phyloP scores from a whole-genome alignment of 163 green algal genomes.

The Volvox carteri region DNA sequence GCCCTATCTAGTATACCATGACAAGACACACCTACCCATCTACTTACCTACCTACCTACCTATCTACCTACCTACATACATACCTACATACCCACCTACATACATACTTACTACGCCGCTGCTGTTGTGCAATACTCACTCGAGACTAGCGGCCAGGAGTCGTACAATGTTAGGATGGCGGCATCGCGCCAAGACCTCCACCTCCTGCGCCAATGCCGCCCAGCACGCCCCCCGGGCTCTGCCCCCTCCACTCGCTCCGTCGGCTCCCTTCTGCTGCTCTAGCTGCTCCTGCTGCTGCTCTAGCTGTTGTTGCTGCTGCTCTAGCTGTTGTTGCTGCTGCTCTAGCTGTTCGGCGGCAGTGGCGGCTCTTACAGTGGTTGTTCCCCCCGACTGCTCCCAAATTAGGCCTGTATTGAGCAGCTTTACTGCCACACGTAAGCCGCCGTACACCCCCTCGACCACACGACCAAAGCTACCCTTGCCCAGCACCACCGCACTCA shows the following conservation, averaged over 20 bases:
- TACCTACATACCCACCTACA: not conserved
- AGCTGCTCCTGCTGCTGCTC: not conserved
- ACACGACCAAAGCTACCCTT: not conserved
- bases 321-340: not conserved
- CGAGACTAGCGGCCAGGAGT: constrained; percentile 1
- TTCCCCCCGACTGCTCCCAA: not conserved
- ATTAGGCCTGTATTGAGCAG: not conserved
- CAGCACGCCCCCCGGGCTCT: not conserved
- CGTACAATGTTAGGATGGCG: not conserved
- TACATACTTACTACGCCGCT: not conserved
- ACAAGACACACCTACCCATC: not conserved
- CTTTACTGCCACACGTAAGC: not conserved
- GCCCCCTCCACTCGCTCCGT: not conserved
- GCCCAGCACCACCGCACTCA: not conserved
- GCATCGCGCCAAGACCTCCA: constrained; percentile 36
- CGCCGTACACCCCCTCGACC: not conserved
- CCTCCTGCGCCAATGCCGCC: constrained; percentile 1
- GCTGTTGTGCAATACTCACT: not conserved
- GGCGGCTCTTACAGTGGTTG: too few relatives aligned
- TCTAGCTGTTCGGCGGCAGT: not conserved
- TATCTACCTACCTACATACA: not conserved
- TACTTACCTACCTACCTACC: not conserved
- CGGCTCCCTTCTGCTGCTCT: not conserved
- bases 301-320: not conserved
- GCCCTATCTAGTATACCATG: not conserved